A percentile compares a stretch with the other conserved stretches of the same genome.
Evolutionary conservation across 257 asterid genomes (phyloP).

Genomic region (Przewalskia tangutica): DNA sequence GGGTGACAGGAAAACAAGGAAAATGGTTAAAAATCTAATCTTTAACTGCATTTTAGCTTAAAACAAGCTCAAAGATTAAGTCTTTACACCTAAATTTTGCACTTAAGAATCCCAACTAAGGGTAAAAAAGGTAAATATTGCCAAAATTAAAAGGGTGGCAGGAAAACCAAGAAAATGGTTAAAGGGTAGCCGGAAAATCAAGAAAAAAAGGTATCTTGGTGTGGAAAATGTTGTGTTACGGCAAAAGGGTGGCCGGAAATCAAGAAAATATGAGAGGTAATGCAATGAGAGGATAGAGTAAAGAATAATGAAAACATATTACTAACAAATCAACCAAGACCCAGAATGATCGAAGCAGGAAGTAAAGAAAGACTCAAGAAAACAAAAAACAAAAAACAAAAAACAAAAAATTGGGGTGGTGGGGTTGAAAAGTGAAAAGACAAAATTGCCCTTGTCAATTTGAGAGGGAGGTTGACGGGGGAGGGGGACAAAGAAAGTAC

Average conservation of each 20-base stretch:
- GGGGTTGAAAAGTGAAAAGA: conserved; percentile 2
- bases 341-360: neutral
- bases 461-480: neutral
- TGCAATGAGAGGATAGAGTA: neutral
- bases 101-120: neutral
- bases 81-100: conserved; percentile 4
- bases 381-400: conserved; percentile 6
- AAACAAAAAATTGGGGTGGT: neutral
- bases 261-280: neutral
- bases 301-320: neutral
- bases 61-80: conserved; percentile 16
- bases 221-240: neutral
- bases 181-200: neutral
- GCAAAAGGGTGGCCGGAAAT: conserved; percentile 17
- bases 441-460: conserved; percentile 21
- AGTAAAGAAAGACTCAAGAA: conserved; percentile 9
- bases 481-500: conserved; percentile 16
- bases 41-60: conserved; percentile 38
- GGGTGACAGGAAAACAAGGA: neutral
- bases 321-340: neutral
- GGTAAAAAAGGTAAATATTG: neutral
- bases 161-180: neutral
- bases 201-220: neutral
- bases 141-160: neutral
- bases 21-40: conserved; percentile 16